These are phyloP conservation scores for Microbotryomycetes sp. DNA, from an alignment of 1,284 basidiomycete genomes.

Conservation along the genomic window DNA sequence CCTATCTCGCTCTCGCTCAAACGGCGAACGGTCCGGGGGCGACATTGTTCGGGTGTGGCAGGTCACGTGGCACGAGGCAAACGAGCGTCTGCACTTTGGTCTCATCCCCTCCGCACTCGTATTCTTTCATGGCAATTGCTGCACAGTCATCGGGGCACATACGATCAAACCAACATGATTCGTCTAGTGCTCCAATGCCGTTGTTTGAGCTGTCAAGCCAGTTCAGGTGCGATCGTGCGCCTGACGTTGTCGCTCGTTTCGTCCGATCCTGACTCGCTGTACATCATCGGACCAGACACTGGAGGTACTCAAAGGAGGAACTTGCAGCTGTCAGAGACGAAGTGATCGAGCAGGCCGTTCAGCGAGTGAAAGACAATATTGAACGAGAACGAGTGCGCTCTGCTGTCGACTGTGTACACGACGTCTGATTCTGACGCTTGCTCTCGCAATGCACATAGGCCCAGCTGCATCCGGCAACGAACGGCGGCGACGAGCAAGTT, in stretches of 20 bases:
- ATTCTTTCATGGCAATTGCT: too few relatives aligned
- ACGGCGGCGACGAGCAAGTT: too few relatives aligned
- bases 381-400: conserved; percentile 66
- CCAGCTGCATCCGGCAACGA: too few relatives aligned
- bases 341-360: conserved; percentile 66
- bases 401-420: too few relatives aligned
- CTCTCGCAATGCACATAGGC: too few relatives aligned
- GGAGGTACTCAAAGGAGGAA: conserved; percentile 68
- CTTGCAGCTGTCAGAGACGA: conserved; percentile 49
- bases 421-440: too few relatives aligned
- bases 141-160: too few relatives aligned
- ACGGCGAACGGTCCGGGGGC: conserved; percentile 2
- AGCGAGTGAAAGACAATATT: conserved; percentile 63
- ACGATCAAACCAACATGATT: too few relatives aligned
- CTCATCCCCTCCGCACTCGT: not conserved
- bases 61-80: too few relatives aligned
- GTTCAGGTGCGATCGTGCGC: conserved; percentile 47
- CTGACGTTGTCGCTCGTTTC: not conserved
- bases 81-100: not conserved
- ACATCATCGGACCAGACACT: conserved; percentile 45
- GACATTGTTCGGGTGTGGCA: not conserved
- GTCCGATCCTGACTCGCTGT: not conserved
- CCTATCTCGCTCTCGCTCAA: conserved; percentile 23
- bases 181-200: conserved; percentile 29
- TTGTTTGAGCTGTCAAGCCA: conserved; percentile 79